Evolutionary conservation across 768 basidiomycete species (phyloP).

Genomic region (Cystobasidium ongulense): DNA sequence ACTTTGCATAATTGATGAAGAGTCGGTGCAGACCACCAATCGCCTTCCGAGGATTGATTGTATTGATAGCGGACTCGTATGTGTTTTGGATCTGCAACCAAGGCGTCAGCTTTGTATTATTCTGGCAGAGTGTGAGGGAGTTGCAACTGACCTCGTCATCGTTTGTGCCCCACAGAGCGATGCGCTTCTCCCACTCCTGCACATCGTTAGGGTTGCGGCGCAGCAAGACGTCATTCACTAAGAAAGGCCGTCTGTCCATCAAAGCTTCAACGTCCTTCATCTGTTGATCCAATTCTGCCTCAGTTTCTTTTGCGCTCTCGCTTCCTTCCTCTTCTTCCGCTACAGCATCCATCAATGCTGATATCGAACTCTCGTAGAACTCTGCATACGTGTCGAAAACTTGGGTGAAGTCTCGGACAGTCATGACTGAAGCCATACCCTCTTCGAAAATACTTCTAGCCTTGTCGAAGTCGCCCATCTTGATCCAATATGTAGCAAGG

Average conservation of each 20-base stretch:
- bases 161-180: slow-evolving; percentile 75
- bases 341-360: slow-evolving; percentile 79
- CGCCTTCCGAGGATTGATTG: slow-evolving; percentile 76
- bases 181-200: slow-evolving; percentile 97
- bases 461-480: slow-evolving; percentile 80
- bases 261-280: slow-evolving; percentile 91
- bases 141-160: slow-evolving; percentile 67
- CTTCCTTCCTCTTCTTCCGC: slow-evolving; percentile 68
- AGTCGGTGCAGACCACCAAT: slow-evolving; percentile 82
- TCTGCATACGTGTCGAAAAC: slow-evolving; percentile 96
- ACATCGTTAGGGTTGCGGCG: slow-evolving; percentile 94
- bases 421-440: slow-evolving; percentile 73
- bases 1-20: slow-evolving; percentile 91
- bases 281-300: slow-evolving; percentile 70
- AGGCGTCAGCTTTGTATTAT: slow-evolving; percentile 43
- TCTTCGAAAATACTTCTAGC: slow-evolving; percentile 62
- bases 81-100: slow-evolving; percentile 69
- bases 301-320: slow-evolving; percentile 55
- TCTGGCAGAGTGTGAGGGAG: background rate
- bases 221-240: slow-evolving; percentile 88
- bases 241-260: slow-evolving; percentile 89
- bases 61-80: slow-evolving; percentile 79
- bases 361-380: slow-evolving; percentile 81
- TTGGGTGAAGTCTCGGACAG: slow-evolving; percentile 92
- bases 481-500: slow-evolving; percentile 95